Evolutionary conservation across 2,329 filamentous ascomycete species (phyloP), one percentile per base, ranked within the genome.

Genomic region (Fusarium brevicatenulatum): DNA sequence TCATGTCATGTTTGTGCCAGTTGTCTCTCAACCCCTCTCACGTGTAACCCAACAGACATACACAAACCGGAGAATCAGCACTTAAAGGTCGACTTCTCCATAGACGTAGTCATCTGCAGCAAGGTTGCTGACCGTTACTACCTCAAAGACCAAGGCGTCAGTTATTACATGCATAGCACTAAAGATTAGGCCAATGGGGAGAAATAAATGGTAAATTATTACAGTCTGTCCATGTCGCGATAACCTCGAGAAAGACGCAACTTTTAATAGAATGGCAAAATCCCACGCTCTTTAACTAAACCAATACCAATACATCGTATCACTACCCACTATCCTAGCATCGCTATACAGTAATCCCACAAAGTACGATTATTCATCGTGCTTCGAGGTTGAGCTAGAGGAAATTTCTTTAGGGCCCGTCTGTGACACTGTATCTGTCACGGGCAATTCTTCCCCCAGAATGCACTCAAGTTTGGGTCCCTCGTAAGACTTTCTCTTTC

Each of bases 381-480:
- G 54, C 28, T 73, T 73, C 7, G 40, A 55, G 47, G 58, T 58
- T 43, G 71, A 59, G 32, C 54, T 73, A 18, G 63, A 68, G 4
- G 49, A 58, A 15, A 56, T 40, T 25, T 55, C 58, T 15, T 62
- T 69, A 15, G 60, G 49, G 11, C 55, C n/a, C 19, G 34, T 52
- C 32, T 64, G 59, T 40, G 59, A 43, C 40, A 43, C 37, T 21
- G 42, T n/a, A 28, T 65, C 67, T 21, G 53, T 53, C 44, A 75
- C 60, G 16, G 72, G 72, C 11, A 75, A 28, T 15, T 70, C 69
- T 59, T 73, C 63, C 34, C 72, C 72, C 50, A 75, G 21, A 47
- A 75, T 75, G 15, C 39, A 64, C n/a, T 75, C 72, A 25, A 75
- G 64, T 23, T 75, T 71, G 3, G 72, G 72, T 15, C 72, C 72